phyloP scores from a whole-genome alignment of 2,329 filamentous ascomycete genomes.

The Microsporum canis region DNA sequence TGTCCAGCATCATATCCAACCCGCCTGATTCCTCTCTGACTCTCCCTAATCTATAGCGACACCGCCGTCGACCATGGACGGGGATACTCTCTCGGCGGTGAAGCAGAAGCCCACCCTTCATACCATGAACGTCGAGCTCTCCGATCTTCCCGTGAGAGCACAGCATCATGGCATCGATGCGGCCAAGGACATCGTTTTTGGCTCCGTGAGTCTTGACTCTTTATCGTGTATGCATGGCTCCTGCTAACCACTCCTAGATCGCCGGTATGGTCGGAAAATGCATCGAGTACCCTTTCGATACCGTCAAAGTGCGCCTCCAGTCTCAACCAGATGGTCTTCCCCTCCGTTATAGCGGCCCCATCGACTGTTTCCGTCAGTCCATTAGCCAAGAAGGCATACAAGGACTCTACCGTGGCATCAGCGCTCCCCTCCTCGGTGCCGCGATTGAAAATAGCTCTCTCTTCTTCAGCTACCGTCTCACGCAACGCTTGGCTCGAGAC shows the following conservation, averaged over 20 bases:
- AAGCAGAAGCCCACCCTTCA: slow-evolving; percentile 17
- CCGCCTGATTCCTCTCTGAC: background rate
- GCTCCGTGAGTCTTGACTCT: slow-evolving; percentile 53
- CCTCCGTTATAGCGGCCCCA: slow-evolving; percentile 68
- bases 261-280: slow-evolving; percentile 88
- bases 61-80: slow-evolving; percentile 6
- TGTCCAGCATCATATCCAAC: background rate
- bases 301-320: slow-evolving; percentile 91
- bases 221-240: slow-evolving; percentile 1
- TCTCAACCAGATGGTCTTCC: slow-evolving; percentile 82
- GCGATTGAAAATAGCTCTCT: slow-evolving; percentile 85
- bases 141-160: slow-evolving; percentile 23
- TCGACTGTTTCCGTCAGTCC: slow-evolving; percentile 89
- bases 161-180: slow-evolving; percentile 51
- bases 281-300: slow-evolving; percentile 98
- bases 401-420: slow-evolving; percentile 85
- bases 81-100: slow-evolving; percentile 24
- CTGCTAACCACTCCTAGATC: slow-evolving; percentile 38
- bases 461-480: slow-evolving; percentile 77
- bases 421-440: slow-evolving; percentile 77
- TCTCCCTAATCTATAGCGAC: background rate
- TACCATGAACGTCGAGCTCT: slow-evolving; percentile 32
- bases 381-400: slow-evolving; percentile 65
- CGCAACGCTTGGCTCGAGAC: slow-evolving; percentile 52
- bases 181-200: slow-evolving; percentile 75